These are phyloP conservation scores for Kodamaea fungicola DNA, from an alignment of 1,139 yeast species.

Conservation along the genomic window DNA sequence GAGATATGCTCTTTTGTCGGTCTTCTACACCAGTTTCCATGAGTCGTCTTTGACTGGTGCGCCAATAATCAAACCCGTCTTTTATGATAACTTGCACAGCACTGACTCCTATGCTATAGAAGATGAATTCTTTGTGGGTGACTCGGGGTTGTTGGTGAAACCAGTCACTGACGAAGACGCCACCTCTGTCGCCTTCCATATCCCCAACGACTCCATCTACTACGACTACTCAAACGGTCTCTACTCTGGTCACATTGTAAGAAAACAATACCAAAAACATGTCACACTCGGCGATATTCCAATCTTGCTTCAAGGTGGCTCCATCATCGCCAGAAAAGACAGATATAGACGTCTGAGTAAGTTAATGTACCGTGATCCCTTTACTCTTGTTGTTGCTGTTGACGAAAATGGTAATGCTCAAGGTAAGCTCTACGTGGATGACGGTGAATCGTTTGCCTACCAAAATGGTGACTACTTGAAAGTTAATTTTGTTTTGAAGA, in stretches of 20 bases:
- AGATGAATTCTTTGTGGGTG: constrained; percentile 80
- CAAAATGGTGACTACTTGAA: constrained; percentile 45
- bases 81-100: constrained; percentile 59
- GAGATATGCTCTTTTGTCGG: constrained; percentile 75
- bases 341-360: constrained; percentile 77
- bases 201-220: constrained; percentile 67
- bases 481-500: constrained; percentile 26
- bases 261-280: constrained; percentile 9
- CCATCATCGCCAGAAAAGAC: constrained; percentile 62
- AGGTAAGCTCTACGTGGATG: constrained; percentile 71
- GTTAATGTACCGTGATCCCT: constrained; percentile 80
- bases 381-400: constrained; percentile 67
- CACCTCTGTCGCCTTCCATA: constrained; percentile 39
- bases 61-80: constrained; percentile 76
- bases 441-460: constrained; percentile 71
- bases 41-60: constrained; percentile 57
- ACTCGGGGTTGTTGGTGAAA: constrained; percentile 69
- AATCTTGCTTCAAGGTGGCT: constrained; percentile 73
- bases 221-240: constrained; percentile 51
- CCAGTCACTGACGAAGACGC: constrained; percentile 71
- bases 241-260: constrained; percentile 6
- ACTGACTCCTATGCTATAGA: constrained; percentile 57
- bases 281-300: constrained; percentile 69
- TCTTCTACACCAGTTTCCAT: constrained; percentile 77
- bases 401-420: constrained; percentile 47